phyloP scores from a whole-genome alignment of 2,329 filamentous ascomycete species.

The Clonostachys rosea region DNA sequence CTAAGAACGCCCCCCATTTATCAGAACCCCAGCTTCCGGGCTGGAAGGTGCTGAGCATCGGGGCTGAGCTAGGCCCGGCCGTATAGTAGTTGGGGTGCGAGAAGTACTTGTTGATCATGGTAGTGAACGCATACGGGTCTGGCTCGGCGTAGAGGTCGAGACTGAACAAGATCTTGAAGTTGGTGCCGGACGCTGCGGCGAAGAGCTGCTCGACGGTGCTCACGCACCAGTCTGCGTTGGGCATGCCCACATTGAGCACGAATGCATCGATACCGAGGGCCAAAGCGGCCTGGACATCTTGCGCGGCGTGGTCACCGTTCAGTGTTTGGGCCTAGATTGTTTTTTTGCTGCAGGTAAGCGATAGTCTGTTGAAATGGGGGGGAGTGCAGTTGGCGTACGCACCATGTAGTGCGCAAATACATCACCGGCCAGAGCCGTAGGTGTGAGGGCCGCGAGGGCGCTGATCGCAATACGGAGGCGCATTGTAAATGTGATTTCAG shows the following conservation, averaged over 20 bases:
- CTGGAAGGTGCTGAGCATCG: too few relatives aligned
- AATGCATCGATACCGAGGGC: conserved; percentile 19
- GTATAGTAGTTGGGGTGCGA: not conserved
- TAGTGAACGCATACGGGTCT: conserved; percentile 2
- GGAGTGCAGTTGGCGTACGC: too few relatives aligned
- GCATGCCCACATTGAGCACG: conserved; percentile 17
- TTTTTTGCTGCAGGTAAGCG: too few relatives aligned
- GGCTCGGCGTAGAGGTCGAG: conserved; percentile 3
- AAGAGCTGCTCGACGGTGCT: conserved; percentile 4
- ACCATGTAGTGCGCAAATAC: too few relatives aligned
- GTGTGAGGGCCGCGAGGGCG: too few relatives aligned
- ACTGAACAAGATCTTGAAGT: conserved; percentile 9
- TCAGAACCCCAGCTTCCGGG: not conserved
- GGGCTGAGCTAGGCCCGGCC: too few relatives aligned
- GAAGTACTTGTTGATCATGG: not conserved
- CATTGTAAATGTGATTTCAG: too few relatives aligned
- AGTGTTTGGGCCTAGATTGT: too few relatives aligned
- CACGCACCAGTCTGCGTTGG: conserved; percentile 2
- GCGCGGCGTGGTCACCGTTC: conserved; percentile 6
- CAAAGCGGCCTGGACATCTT: conserved; percentile 8
- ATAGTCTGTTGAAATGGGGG: too few relatives aligned
- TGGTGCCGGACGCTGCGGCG: conserved; percentile 1
- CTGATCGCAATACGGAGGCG: too few relatives aligned
- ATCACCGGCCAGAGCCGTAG: too few relatives aligned
- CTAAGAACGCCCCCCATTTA: not conserved